phyloP scores from a whole-genome alignment of 495 filamentous ascomycete species.

The Cercophora scortea region DNA sequence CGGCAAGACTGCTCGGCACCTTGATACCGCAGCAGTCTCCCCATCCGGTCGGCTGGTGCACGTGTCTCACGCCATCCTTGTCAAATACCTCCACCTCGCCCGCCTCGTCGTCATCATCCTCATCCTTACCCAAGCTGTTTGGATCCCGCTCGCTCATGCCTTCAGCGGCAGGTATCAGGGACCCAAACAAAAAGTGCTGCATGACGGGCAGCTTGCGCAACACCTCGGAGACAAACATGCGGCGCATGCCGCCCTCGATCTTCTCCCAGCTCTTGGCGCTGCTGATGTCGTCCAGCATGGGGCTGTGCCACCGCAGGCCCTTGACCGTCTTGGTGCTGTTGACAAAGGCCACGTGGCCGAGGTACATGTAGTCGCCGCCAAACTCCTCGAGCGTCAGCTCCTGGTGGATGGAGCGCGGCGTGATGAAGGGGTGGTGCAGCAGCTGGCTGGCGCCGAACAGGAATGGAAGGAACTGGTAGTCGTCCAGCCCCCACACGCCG shows the following conservation, averaged over 20 bases:
- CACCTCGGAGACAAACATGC: conserved; percentile 94
- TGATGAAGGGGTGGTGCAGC: conserved; percentile 77
- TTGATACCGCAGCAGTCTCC: conserved; percentile 99
- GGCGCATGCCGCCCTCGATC: conserved; percentile 87
- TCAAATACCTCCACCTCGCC: conserved; percentile 49
- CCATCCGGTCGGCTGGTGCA: conserved; percentile 63
- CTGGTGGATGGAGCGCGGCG: conserved; percentile 81
- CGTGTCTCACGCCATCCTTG: conserved; percentile 57
- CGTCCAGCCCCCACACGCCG: conserved; percentile 95
- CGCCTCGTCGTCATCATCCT: conserved; percentile 45
- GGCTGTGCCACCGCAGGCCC: conserved; percentile 91
- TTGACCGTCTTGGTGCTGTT: conserved; percentile 95
- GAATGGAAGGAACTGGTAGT: conserved; percentile 97
- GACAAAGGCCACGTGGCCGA: conserved; percentile 87
- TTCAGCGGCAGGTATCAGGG: conserved; percentile 66
- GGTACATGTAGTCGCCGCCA: conserved; percentile 72
- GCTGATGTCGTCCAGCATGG: conserved; percentile 97
- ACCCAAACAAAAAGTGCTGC: conserved; percentile 95
- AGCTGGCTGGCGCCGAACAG: conserved; percentile 90
- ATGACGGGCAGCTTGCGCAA: conserved; percentile 92
- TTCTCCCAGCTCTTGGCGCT: conserved; percentile 87
- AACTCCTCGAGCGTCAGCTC: conserved; percentile 79
- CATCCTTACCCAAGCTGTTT: conserved; percentile 23
- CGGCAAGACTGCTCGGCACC: conserved; percentile 87
- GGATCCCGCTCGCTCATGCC: conserved; percentile 63